Evolutionary conservation across 345 rosid genomes (phyloP), one percentile per base, ranked within the genome.

Genomic region (Camelina hispida): DNA sequence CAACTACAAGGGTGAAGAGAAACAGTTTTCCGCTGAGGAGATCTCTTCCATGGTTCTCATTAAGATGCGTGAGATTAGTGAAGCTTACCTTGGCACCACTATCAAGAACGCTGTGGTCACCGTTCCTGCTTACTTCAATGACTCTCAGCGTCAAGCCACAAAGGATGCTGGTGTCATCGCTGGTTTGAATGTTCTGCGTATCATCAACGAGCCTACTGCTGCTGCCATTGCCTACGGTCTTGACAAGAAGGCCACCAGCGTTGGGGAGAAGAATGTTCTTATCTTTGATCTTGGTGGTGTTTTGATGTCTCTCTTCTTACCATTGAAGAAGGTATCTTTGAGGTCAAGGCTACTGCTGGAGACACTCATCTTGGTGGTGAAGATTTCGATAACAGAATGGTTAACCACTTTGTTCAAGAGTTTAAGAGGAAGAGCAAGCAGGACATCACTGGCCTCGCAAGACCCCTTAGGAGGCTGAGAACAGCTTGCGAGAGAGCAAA

Each of bases 281-380:
- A 80, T 86, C 53, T 86, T 86, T n/a, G 90, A 86, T 67, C 75
- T 86, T 3, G 90, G 90, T 37, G 90, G 90, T 1, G 90, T 32
- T 87, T 87, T 25, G 91, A 87, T 78, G 89, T 87, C 2, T 87
- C 91, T 8, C 78, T 85, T 50, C 78, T 87, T 3, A 87, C 89
- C 0, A 85, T 87, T 12, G 91, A 87, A 40, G 89, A 85, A 35
- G 91, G 91, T 61, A 85, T 87, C 72, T 87, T 87, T 1, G 91
- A 87, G 69, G 91, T 87, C 30, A 87, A 85, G 79, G 77, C 88
- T 1, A 87, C 88, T 0, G 91, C 91, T 5, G 92, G 91, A 20
- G 89, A 87, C 23, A 87, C 92, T 3, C 92, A 87, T 69, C 87
- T 87, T 13, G 91, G 91, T 0, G 91, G 89, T 44, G 91, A 88